Evolutionary conservation across 768 basidiomycete genomes (phyloP), one percentile per base, ranked within the genome.

Genomic region (Saitozyma podzolica): DNA sequence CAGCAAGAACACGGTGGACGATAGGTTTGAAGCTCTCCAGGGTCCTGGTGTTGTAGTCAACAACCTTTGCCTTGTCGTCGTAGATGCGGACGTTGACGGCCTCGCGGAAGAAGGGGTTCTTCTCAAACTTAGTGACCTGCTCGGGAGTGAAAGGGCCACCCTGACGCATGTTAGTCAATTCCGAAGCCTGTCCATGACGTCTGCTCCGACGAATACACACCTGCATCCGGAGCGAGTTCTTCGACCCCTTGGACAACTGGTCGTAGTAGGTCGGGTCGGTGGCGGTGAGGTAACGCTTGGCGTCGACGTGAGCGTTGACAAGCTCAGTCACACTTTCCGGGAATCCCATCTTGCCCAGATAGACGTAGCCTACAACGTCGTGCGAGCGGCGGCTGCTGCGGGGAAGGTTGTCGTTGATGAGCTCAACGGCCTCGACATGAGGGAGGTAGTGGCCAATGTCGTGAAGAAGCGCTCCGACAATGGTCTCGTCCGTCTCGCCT

Each of bases 391-490:
- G n/a, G 11, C 63, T 58, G 29, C 29, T 29, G 13, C 59, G 40
- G 19, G n/a, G 13, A 6, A 17, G 11, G 8, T 58, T 58, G 47
- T 64, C 41, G 5, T 20, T 49, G 7, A 55, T 47, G 41, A 64
- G 16, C 20, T 64, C 52, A 14, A 59, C 16, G 16, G 50, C 40
- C 11, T 54, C 19, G 19, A 58, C 51, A n/a, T 19, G 47, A 37
- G 63, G 63, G 14, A 64, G 16, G 45, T 59, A 64, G 9, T 55
- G 63, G 45, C 63, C 63, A 29, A 64, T 50, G 40, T 64, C 63
- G 47, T 64, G 63, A 17, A 64, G 29, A 7, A 64, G 51, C 6
- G 63, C 57, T 41, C 51, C 63, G 17, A 47, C 40, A 14, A 64
- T 42, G 9, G 63, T 64, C 29, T 29, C 29, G 29, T 29, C 29